Evolutionary conservation across 148 eudicot genomes (phyloP).

Genomic region (Talinum fruticosum): DNA sequence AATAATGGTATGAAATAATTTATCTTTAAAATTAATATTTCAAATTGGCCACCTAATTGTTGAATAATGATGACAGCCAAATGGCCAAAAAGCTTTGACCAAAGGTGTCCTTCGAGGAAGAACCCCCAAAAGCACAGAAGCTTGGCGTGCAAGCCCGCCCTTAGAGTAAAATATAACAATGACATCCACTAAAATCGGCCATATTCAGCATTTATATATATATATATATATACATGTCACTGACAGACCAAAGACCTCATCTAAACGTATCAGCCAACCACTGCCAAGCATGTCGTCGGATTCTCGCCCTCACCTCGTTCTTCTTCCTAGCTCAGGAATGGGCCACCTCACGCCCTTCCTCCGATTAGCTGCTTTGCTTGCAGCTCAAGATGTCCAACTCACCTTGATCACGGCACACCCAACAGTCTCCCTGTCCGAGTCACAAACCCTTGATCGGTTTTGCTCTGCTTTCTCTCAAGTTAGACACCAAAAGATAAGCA

Average conservation of each 20-base stretch:
- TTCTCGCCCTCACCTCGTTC: constrained; percentile 42
- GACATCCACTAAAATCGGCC: neutral
- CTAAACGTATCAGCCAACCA: neutral
- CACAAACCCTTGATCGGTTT: constrained; percentile 12
- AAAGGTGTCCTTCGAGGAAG: constrained; percentile 1
- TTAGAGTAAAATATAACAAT: neutral
- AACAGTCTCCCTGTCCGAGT: constrained; percentile 23
- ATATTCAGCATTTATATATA: neutral
- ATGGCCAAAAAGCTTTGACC: neutral
- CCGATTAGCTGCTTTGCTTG: constrained; percentile 30
- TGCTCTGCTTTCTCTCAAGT: constrained; percentile 16
- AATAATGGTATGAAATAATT: no score
- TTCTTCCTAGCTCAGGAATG: constrained; percentile 61
- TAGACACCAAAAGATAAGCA: neutral
- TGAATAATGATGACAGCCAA: neutral
- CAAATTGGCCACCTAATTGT: neutral
- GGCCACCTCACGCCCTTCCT: constrained; percentile 71
- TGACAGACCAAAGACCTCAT: neutral
- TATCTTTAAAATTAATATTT: no score
- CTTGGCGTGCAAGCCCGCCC: constrained; percentile 17
- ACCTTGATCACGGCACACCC: constrained; percentile 26
- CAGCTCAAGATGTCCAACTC: constrained; percentile 8
- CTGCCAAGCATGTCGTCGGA: neutral
- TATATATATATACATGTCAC: no score
- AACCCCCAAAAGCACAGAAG: neutral